Evolutionary conservation across 805 yeast genomes (phyloP).

Genomic region (Candida patagonica): DNA sequence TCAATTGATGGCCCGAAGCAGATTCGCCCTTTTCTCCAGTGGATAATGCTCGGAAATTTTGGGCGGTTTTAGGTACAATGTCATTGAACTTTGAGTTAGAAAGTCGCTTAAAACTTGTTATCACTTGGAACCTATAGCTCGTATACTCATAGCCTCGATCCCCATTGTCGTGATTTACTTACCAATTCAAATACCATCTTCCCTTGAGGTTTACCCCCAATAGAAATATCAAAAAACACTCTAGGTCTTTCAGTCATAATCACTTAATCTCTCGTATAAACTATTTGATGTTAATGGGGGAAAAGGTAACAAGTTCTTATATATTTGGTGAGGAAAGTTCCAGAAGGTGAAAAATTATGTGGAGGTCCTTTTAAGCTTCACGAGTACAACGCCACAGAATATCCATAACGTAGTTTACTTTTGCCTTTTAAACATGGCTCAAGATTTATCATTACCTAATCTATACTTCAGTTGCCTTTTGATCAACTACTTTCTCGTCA

Average conservation of each 20-base stretch:
- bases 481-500: too few relatives aligned
- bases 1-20: constrained; percentile 51
- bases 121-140: background rate
- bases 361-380: background rate
- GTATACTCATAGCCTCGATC: background rate
- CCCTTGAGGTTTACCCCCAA: constrained; percentile 62
- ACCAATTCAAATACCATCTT: constrained; percentile 65
- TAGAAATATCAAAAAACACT: constrained; percentile 70
- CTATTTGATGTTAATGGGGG: too few relatives aligned
- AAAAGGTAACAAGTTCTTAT: too few relatives aligned
- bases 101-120: background rate
- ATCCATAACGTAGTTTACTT: too few relatives aligned
- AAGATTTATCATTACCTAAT: too few relatives aligned
- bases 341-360: too few relatives aligned
- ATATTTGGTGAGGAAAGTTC: too few relatives aligned
- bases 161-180: background rate
- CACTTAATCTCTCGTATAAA: too few relatives aligned
- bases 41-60: constrained; percentile 80
- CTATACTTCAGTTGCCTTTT: too few relatives aligned
- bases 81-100: constrained; percentile 3
- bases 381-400: background rate
- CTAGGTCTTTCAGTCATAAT: constrained; percentile 30
- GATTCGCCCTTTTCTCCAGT: constrained; percentile 79
- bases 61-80: constrained; percentile 80
- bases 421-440: too few relatives aligned